Evolutionary conservation across 2,329 filamentous ascomycete genomes (phyloP).

Genomic region (Aspergillus viridinutans): DNA sequence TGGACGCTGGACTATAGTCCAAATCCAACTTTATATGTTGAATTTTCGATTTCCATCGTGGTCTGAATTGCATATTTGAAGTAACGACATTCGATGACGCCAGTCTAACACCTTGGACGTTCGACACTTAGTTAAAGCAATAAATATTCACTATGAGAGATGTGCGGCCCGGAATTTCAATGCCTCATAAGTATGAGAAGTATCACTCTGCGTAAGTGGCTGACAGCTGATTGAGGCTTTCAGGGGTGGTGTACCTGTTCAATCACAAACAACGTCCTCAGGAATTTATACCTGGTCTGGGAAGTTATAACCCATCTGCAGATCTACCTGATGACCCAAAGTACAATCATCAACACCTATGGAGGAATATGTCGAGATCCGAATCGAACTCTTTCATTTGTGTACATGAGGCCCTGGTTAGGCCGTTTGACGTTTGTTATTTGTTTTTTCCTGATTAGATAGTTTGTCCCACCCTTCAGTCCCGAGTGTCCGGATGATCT

Average conservation of each 20-base stretch:
- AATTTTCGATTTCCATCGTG: neutral
- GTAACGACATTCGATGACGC: too few relatives aligned
- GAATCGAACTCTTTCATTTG: neutral
- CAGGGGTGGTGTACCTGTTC: neutral
- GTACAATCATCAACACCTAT: neutral
- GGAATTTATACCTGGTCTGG: neutral
- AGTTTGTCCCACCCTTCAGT: conserved; percentile 14
- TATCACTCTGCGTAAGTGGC: neutral
- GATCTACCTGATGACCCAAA: neutral
- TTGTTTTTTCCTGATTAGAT: conserved; percentile 2
- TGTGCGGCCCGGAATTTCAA: neutral
- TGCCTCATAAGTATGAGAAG: neutral
- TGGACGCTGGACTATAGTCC: neutral
- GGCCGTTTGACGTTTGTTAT: neutral
- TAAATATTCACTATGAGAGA: neutral
- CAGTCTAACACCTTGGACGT: neutral
- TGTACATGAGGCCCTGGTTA: neutral
- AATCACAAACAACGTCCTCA: neutral
- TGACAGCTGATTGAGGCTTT: neutral
- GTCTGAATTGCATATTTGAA: too few relatives aligned
- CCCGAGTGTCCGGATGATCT: conserved; percentile 21
- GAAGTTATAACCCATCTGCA: neutral
- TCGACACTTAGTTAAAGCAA: neutral
- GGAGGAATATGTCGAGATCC: neutral
- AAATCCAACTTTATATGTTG: neutral